Evolutionary conservation across 768 basidiomycete species (phyloP), one percentile per base, ranked within the genome.

Genomic region (Mycena chlorophos): DNA sequence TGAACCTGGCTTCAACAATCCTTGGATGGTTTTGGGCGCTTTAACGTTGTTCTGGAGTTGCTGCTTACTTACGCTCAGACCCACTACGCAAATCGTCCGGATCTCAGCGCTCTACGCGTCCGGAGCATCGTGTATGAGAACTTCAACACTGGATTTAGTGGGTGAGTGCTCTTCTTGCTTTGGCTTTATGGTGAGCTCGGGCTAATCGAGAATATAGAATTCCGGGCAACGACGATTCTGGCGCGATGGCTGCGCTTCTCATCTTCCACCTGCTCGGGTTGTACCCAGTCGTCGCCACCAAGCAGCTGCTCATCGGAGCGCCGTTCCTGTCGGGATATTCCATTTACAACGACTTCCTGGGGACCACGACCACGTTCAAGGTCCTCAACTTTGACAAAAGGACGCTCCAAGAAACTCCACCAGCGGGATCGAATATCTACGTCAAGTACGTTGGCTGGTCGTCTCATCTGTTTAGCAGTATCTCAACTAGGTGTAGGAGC

Each of bases 181-280:
- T 27, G 28, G 4, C 1, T 31, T 26, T 19, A 19, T 30, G 22
- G 27, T 38, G 34, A 20, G 30, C 22, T 52, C 25, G 45, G 51
- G 16, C 23, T 26, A 5, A 38, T 49, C 26, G n/a, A 26, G n/a
- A 26, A 2, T 23, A 34, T 34, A 74, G 78, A 29, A 73, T 81
- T 26, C 80, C 80, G 2, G 79, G 79, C 3, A 81, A 81, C 56
- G 80, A 81, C 57, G 79, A 81, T 61, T 77, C 76, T 4, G 80
- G 76, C 22, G 80, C 80, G 8, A 82, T 82, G 80, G 79, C 78
- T 0, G 65, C 77, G 5, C 71, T 80, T 19, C 73, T 80, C 13
- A 68, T 70, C 5, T 82, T 81, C 72, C 78, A 81, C 61, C 65
- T 81, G 42, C 66, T 81, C 16, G 80, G 80, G 0, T 65, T 82